These are phyloP conservation scores for Colletotrichum incanum DNA, from an alignment of 2,329 filamentous ascomycete species.

Conservation along the genomic window DNA sequence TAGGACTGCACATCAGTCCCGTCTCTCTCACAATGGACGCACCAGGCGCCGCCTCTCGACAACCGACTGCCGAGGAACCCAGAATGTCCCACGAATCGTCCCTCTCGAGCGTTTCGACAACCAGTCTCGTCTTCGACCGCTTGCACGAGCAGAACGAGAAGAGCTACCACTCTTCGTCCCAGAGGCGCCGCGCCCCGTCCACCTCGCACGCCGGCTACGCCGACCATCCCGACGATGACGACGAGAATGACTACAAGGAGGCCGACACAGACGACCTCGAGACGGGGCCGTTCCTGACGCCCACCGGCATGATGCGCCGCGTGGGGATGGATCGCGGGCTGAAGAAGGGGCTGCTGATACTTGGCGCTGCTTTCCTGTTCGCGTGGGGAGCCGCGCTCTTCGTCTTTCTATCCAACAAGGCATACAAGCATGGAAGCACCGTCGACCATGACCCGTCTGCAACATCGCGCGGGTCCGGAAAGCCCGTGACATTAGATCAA, in stretches of 20 bases:
- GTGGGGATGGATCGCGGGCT: conserved; percentile 77
- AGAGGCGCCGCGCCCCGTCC: conserved; percentile 30
- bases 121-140: conserved; percentile 85
- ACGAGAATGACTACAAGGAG: conserved; percentile 52
- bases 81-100: conserved; percentile 69
- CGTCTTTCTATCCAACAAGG: conserved; percentile 76
- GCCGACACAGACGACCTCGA: conserved; percentile 63
- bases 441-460: conserved; percentile 79
- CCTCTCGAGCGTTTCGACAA: conserved; percentile 84
- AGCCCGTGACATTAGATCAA: conserved; percentile 81
- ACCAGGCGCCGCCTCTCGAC: conserved; percentile 30
- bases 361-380: conserved; percentile 73
- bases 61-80: conserved; percentile 35
- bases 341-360: conserved; percentile 74
- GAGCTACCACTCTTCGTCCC: conserved; percentile 45
- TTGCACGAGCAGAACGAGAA: conserved; percentile 71
- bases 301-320: conserved; percentile 55
- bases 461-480: conserved; percentile 75
- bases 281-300: conserved; percentile 67
- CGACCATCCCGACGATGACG: conserved; percentile 61
- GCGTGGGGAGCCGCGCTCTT: conserved; percentile 80
- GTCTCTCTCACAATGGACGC: conserved; percentile 24
- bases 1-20: conserved; percentile 20
- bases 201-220: conserved; percentile 49
- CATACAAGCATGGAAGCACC: conserved; percentile 75